Evolutionary conservation across 805 yeast species (phyloP), one percentile per base, ranked within the genome.

Genomic region (Candida sanyiensis): DNA sequence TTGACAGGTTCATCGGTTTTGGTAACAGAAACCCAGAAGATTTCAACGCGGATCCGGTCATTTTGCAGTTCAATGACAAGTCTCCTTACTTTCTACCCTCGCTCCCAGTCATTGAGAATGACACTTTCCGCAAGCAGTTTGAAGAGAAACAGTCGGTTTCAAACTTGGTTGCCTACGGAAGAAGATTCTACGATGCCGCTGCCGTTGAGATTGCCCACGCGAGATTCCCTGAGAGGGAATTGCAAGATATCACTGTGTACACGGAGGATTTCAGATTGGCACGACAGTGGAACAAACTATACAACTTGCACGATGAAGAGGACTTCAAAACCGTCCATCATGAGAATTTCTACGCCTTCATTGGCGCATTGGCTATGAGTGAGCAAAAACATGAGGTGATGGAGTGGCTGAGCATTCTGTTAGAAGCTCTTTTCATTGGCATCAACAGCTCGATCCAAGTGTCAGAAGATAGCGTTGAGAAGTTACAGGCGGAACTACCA

Each of bases 281-380:
- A 5, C 23, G 27, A 2, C 36, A 33, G 2, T 44, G 41, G 48
- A 40, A 43, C 5, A 9, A 5, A 3, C 22, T 35, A 1, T 44
- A 42, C 27, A 26, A 20, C 2, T 15, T 38, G 3, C 30, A 33
- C 5, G 36, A 20, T 11, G 29, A 30, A 10, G 38, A 28, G 6
- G 29, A 32, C 20, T n/a, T 26, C 12, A 39, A 8, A 18, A 17
- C 15, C 7, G 16, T 13, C 27, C 33, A 31, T 9, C 38, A 38
- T 27, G 33, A 38, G n/a, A 33, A 38, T 15, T 44, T 44, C 20
- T 42, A 32, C 23, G 40, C 43, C 11, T 42, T 38, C 18, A n/a
- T 44, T 20, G 47, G 47, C 5, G 40, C 36, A 5, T 21, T 44
- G 5, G 33, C 12, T 2, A 4, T 10, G 8, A 17, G 28, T 10